Evolutionary conservation across 345 rosid species (phyloP).

Genomic region (Euphorbia pulcherrima): DNA sequence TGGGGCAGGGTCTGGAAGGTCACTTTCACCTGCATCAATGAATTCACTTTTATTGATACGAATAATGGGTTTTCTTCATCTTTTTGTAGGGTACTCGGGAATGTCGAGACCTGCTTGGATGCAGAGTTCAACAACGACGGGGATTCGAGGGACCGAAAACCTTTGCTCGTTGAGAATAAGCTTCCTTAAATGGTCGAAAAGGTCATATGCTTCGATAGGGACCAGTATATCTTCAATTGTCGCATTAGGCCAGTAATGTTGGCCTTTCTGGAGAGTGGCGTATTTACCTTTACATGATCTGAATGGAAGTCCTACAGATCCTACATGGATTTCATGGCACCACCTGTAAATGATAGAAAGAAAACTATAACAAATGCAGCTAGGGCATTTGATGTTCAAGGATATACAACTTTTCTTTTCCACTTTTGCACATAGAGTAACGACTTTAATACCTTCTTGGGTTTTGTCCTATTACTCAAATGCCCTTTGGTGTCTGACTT

Average conservation of each 20-base stretch:
- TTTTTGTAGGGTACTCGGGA: constrained; percentile 68
- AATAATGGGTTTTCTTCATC: constrained; percentile 85
- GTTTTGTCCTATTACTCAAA: too few species aligned
- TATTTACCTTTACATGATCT: constrained; percentile 77
- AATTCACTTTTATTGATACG: constrained; percentile 73
- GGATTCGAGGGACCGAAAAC: constrained; percentile 68
- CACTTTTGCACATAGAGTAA: too few species aligned
- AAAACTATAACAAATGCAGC: not conserved
- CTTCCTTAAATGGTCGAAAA: constrained; percentile 66
- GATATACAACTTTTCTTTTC: too few species aligned
- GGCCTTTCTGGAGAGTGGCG: constrained; percentile 67
- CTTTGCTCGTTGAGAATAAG: constrained; percentile 78
- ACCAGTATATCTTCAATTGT: constrained; percentile 60
- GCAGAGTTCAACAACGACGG: constrained; percentile 85
- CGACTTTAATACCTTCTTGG: not conserved
- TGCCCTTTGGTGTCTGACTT: too few species aligned
- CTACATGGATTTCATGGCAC: constrained; percentile 91
- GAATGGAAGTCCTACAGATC: constrained; percentile 84
- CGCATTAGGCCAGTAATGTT: constrained; percentile 73
- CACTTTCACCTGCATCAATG: constrained; percentile 85
- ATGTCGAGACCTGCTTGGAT: constrained; percentile 84
- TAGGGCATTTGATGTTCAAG: not conserved
- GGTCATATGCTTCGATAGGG: constrained; percentile 78
- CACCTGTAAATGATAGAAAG: constrained; percentile 42
- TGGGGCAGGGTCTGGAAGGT: constrained; percentile 69